Evolutionary conservation across 495 filamentous ascomycete genomes (phyloP), one percentile per base, ranked within the genome.

Genomic region (Penicillium parvum): DNA sequence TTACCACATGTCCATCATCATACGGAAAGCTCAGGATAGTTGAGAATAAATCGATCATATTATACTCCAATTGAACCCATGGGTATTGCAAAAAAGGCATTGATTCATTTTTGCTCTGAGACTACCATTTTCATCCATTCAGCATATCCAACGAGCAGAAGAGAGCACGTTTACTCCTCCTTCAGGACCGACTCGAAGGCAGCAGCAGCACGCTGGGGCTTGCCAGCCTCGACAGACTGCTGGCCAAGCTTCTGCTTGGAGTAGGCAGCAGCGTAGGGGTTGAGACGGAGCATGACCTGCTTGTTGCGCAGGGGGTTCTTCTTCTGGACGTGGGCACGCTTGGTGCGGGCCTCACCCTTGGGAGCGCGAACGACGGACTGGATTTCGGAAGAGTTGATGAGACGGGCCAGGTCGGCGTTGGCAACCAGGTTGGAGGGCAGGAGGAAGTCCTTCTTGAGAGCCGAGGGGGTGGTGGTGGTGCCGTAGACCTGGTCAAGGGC

Each of bases 291-390:
- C 71, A 95, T 78, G 45, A 98, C 81, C 77, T 97, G 94, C 80
- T 86, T 94, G 83, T 98, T 98, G 74, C 76, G 77, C 48, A 98
- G 86, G 64, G 92, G 94, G 80, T 98, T 97, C 88, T 96, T 96
- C 90, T 98, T 98, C 81, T 95, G 90, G 44, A 95, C 87, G 60
- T 75, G 66, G 55, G 75, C 73, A 57, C 92, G 86, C 88, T 96
- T 96, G 71, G 89, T 92, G 59, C 79, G 75, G 58, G 89, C 75
- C 55, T 86, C 84, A 53, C 94, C 94, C 78, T 87, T 90, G 58
- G 89, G 88, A 27, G 83, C 85, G 39, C 84, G 79, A 49, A 97
- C 79, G 37, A 96, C 90, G 66, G 81, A 83, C 82, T 98, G 92
- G 67, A 97, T 85, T 79, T 98, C 92, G 57, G 88, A 88, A 58